Evolutionary conservation across 1,139 yeast genomes (phyloP).

Genomic region (Yamadazyma pseudoaaseri): DNA sequence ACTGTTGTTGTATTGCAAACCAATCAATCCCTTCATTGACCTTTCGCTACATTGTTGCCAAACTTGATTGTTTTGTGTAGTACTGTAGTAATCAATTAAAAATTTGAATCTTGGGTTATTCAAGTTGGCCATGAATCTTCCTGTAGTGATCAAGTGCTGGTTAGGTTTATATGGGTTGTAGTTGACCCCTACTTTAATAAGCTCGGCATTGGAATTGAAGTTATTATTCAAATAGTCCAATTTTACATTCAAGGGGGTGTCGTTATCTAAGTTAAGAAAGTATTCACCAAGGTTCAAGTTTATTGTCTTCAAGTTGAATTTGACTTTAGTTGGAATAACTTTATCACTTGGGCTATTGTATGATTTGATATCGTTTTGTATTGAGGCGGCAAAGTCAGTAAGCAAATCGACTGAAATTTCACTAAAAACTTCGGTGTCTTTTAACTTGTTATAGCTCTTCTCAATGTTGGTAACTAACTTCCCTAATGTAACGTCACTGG

Average conservation of each 20-base stretch:
- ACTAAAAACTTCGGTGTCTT: conserved; percentile 46
- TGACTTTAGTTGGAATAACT: conserved; percentile 38
- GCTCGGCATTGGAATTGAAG: conserved; percentile 45
- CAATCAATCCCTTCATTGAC: conserved; percentile 42
- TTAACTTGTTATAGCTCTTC: conserved; percentile 26
- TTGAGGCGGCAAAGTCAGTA: conserved; percentile 30
- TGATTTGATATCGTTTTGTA: conserved; percentile 23
- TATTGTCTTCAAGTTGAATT: conserved; percentile 33
- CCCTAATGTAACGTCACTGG: conserved; percentile 46
- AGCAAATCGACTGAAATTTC: conserved; percentile 31
- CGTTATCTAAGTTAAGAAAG: conserved; percentile 37
- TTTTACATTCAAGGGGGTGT: conserved; percentile 38
- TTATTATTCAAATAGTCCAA: conserved; percentile 44
- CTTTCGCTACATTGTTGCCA: conserved; percentile 39
- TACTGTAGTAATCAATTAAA: conserved; percentile 32
- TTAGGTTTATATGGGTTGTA: conserved; percentile 49
- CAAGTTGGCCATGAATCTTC: conserved; percentile 34
- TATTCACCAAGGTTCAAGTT: conserved; percentile 38
- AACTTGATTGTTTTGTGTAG: conserved; percentile 38
- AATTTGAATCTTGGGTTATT: conserved; percentile 42
- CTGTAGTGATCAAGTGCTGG: conserved; percentile 38
- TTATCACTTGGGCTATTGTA: conserved; percentile 31
- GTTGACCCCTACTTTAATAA: conserved; percentile 39
- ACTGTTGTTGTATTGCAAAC: conserved; percentile 31
- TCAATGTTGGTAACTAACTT: conserved; percentile 34